Base-by-base conservation (phyloP, 805 yeast species). In the Tetrapisispora pingtungensis region DNA sequence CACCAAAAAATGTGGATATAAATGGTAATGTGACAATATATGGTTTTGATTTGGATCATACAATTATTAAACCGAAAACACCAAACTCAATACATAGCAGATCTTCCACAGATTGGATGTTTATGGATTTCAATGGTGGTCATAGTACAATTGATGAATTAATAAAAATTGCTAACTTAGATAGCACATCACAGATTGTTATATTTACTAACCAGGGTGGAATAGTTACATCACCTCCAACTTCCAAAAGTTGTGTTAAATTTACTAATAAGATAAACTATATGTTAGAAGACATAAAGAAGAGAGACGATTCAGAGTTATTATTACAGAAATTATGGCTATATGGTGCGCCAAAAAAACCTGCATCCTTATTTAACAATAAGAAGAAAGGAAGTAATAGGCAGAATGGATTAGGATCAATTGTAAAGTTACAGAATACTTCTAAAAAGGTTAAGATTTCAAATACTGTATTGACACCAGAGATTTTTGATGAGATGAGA, bases 181-280 rank as follows among this genome's bases (percentile, higher is more conserved):
- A 56, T 28, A 47, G 48, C 3, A 54, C 58, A 10, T 66, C 67
- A 38, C 49, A 73, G 1, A 52, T 88, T 3, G 89, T 81, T 3
- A 74, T 90, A 1, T 85, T 90, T 59, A 77, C 96, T 0, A 90
- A 90, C 58, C 98, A 90, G 61, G 95, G 90, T 18, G 82, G 79
- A 0, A 57, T 61, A 2, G 41, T 60, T 4, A 49, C 61, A 2
- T 52, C 49, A 6, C 67, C 66, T 10, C 41, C 50, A 12, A 56
- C 46, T 20, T 58, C 65, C 4, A 62, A 61, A 46, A 61, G 66
- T 43, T 62, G 63, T 34, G 39, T 54, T 3, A 67, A 67, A 19
- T 73, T 81, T 48, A 61, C 62, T 0, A 50, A 49, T 2, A 75
- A 74, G 54, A 48, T 81, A 1, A 61, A 68, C 34, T 45, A 51